phyloP scores from a whole-genome alignment of 2,329 filamentous ascomycete genomes.

The Pseudocercospora macadamiae region DNA sequence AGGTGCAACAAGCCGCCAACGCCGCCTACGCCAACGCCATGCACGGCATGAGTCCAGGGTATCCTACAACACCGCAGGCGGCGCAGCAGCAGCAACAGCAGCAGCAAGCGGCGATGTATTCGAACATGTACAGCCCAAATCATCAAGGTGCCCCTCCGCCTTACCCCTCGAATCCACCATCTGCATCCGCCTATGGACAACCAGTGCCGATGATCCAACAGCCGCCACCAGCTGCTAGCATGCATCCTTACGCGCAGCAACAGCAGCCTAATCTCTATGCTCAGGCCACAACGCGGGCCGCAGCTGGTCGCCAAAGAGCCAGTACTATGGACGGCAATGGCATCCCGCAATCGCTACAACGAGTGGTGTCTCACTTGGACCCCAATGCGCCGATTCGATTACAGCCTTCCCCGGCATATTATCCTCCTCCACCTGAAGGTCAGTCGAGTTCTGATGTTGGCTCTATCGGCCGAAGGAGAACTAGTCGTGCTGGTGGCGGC shows the following conservation, averaged over 20 bases:
- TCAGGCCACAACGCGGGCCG: constrained; percentile 73
- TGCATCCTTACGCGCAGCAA: constrained; percentile 38
- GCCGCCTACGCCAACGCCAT: constrained; percentile 34
- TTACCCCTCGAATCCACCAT: constrained; percentile 70
- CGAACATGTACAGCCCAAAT: constrained; percentile 68
- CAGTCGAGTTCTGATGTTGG: constrained; percentile 67
- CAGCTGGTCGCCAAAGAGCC: constrained; percentile 74
- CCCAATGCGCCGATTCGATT: constrained; percentile 90
- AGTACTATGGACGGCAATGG: constrained; percentile 95
- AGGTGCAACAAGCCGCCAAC: constrained; percentile 48
- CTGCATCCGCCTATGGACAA: constrained; percentile 62
- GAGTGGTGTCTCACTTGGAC: constrained; percentile 93
- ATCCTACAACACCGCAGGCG: constrained; percentile 42
- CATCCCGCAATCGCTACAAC: constrained; percentile 88
- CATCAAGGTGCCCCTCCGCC: constrained; percentile 75
- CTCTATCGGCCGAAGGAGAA: constrained; percentile 71
- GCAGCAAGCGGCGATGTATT: constrained; percentile 68
- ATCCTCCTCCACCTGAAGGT: constrained; percentile 87
- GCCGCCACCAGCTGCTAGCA: constrained; percentile 48
- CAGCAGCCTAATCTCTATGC: constrained; percentile 74
- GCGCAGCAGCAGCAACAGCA: constrained; percentile 30
- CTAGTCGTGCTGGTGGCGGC: constrained; percentile 49
- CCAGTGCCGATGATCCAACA: constrained; percentile 70
- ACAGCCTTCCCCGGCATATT: constrained; percentile 95
- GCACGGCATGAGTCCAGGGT: constrained; percentile 42